Base-by-base conservation (phyloP, 1,284 basidiomycete species). In the Blastosporella zonata region DNA sequence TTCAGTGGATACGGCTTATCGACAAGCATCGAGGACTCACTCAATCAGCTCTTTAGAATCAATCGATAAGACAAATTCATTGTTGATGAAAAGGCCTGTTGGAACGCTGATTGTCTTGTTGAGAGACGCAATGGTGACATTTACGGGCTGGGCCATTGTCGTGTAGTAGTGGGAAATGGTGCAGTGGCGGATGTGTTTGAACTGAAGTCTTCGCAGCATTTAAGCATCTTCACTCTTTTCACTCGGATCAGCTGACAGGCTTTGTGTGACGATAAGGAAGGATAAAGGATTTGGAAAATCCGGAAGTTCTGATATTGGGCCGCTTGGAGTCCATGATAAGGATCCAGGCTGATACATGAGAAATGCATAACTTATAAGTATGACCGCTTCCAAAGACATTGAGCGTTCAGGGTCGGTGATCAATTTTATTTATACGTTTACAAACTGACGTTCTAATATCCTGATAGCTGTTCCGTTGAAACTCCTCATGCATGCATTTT, bases 61-160 rank as follows among this genome's bases (percentile, higher is more conserved):
- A 20, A 75, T 72, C 8, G 83, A 87, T 10, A 77, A 64, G 23
- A 92, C 87, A 58, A 91, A 94, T 62, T 90, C 75, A 66, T 93
- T 92, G 74, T 92, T 85, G 68, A 97, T 96, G 75, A 95, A 96
- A 35, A 96, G 78, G 27, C 91, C 92, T 3, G 89, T 91, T 13
- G 83, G 84, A 27, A 92, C 73, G 25, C 72, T 71, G 48, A 91
- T 70, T 59, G 72, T 70, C 63, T 77, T 81, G 52, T 76, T 64
- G 9, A 70, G 62, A 34, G 63, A 55, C n/a, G 70, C 64, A 46
- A 80, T 56, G 40, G 61, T 56, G 29, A 81, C 54, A 34, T 60
- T 64, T 43, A 61, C 64, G 43, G 60, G 54, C 48, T 64, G 66
- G 37, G 74, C 59, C 78, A 81, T 81, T 52, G 53, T 81, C 52